Conservation (phyloP, 1,139 yeast species). For the Yamadazyma diospyri region DNA sequence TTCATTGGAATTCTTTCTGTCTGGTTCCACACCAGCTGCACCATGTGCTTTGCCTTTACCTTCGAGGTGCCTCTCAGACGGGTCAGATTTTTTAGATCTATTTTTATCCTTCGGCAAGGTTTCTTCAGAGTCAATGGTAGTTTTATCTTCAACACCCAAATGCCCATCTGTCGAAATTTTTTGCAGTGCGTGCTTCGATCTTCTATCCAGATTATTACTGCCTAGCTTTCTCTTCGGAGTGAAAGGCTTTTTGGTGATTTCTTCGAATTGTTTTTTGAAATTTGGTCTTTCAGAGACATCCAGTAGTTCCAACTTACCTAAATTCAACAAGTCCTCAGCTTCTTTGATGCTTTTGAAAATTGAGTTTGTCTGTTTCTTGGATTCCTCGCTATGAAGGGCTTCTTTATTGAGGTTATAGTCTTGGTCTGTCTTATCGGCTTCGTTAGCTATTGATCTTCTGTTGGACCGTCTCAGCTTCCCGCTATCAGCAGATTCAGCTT, state of each 20-base stretch:
- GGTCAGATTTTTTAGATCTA: too few relatives aligned
- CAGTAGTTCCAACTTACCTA: conserved; percentile 5
- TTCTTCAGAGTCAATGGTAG: too few relatives aligned
- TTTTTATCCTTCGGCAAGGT: too few relatives aligned
- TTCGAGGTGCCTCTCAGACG: too few relatives aligned
- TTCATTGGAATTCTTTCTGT: background rate
- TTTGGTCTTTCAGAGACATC: conserved; percentile 22
- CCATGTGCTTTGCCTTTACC: too few relatives aligned
- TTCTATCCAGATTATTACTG: background rate
- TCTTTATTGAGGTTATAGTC: background rate
- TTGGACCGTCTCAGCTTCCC: background rate
- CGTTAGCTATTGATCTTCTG: background rate
- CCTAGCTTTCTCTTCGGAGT: conserved; percentile 8
- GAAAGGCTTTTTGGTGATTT: conserved; percentile 21
- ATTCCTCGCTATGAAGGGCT: background rate
- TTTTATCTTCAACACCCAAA: too few relatives aligned
- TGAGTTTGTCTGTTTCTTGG: conserved; percentile 1
- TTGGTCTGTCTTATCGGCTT: background rate
- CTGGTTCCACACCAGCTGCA: too few relatives aligned
- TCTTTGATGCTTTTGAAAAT: conserved; percentile 3
- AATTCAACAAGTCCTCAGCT: conserved; percentile 4
- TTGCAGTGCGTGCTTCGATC: conserved; percentile 3
- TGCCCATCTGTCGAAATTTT: too few relatives aligned
- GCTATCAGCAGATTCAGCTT: background rate
- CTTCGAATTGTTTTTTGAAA: conserved; percentile 31